Conservation (phyloP, 305 asterid species). For the Ajuga reptans region DNA sequence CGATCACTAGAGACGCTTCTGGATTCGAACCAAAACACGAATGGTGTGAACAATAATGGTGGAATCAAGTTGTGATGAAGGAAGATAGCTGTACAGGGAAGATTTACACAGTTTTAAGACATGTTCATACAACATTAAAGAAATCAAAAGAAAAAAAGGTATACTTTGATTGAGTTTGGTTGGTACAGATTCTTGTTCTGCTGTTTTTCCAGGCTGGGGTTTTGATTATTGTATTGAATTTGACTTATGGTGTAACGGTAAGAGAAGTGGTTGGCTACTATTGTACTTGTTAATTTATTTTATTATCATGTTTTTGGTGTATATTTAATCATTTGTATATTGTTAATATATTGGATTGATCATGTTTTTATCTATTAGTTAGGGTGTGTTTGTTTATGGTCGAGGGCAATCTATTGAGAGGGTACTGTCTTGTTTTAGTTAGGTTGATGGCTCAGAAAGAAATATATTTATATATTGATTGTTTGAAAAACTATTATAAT, state of each 20-base stretch:
- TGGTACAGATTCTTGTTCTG: slow-evolving; percentile 32
- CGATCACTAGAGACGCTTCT: slow-evolving; percentile 70
- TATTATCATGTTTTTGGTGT: slow-evolving; percentile 23
- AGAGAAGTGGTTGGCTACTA: slow-evolving; percentile 15
- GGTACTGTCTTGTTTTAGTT: too few relatives aligned
- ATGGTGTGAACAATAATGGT: slow-evolving; percentile 29
- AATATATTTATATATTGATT: too few relatives aligned
- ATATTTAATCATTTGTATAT: slow-evolving; percentile 24
- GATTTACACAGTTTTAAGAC: slow-evolving; percentile 19
- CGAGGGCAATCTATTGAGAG: too few relatives aligned
- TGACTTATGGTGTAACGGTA: slow-evolving; percentile 13
- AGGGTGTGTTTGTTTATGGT: too few relatives aligned
- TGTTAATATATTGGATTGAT: slow-evolving; percentile 22
- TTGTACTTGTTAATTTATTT: slow-evolving; percentile 29
- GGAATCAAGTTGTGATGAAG: slow-evolving; percentile 45
- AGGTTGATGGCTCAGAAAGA: too few relatives aligned
- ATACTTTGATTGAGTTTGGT: slow-evolving; percentile 38
- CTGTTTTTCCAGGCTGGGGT: slow-evolving; percentile 31
- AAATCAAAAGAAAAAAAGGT: slow-evolving; percentile 27
- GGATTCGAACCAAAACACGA: slow-evolving; percentile 46
- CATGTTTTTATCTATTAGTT: background rate
- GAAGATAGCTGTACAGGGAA: slow-evolving; percentile 43
- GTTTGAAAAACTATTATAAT: too few relatives aligned
- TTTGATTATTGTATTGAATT: slow-evolving; percentile 25
- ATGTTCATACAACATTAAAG: slow-evolving; percentile 28